A percentile compares a stretch with the other conserved stretches of the same genome.
Conservation (phyloP, 2,329 filamentous ascomycete genomes). For the Cladosporium sp. region DNA sequence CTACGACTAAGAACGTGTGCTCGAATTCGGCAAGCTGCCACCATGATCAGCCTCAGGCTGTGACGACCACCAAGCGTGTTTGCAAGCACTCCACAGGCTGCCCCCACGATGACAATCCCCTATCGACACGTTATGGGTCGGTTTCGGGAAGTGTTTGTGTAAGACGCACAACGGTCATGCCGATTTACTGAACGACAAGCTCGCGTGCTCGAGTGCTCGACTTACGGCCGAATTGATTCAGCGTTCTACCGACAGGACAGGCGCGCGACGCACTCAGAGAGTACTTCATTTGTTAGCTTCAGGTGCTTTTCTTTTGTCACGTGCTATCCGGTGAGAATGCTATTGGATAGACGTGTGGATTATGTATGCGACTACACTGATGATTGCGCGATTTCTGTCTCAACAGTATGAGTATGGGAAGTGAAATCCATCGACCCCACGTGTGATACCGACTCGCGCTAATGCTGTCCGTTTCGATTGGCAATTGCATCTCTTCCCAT, state of each 20-base stretch:
- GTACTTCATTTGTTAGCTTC: not conserved
- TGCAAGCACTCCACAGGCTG: not conserved
- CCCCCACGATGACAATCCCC: not conserved
- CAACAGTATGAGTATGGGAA: too few species aligned
- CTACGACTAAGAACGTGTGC: slow-evolving; percentile 4
- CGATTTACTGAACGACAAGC: not conserved
- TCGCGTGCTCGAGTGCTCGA: too few species aligned
- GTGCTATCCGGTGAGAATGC: not conserved
- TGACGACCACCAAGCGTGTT: not conserved
- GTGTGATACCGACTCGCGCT: not conserved
- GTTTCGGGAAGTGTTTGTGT: not conserved
- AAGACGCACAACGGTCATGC: not conserved
- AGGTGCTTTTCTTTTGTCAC: not conserved
- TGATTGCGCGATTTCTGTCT: too few species aligned
- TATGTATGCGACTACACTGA: not conserved
- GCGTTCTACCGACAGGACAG: not conserved
- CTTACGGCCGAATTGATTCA: not conserved
- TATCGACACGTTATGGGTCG: slow-evolving; percentile 6
- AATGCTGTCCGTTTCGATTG: not conserved
- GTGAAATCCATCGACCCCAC: not conserved
- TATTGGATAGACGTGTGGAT: not conserved
- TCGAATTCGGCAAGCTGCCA: not conserved
- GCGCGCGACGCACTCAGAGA: not conserved
- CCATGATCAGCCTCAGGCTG: not conserved
- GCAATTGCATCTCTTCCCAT: not conserved